Conservation (phyloP, 441 rosid species). For the Geranium incanum region DNA sequence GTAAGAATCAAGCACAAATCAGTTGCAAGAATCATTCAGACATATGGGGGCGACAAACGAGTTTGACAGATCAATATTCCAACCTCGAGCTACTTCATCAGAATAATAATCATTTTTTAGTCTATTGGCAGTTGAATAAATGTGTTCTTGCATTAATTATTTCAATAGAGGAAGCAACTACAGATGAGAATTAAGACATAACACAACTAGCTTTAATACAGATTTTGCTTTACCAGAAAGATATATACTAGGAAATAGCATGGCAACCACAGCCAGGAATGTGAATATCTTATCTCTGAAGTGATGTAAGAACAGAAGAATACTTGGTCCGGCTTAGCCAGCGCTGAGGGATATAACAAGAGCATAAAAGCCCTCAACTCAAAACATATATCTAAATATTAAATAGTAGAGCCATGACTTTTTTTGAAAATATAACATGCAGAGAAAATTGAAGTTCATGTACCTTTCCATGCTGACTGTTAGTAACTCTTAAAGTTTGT, state of each 20-base stretch:
- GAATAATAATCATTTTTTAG: too few species aligned
- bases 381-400: neutral
- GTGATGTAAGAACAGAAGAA: too few species aligned
- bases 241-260: neutral
- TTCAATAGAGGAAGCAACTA: too few species aligned
- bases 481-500: conserved; percentile 67
- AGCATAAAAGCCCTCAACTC: neutral
- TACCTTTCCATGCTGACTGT: conserved; percentile 41
- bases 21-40: conserved; percentile 5
- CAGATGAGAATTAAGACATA: neutral
- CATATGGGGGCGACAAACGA: neutral
- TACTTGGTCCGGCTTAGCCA: neutral
- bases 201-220: neutral
- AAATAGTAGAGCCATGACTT: neutral
- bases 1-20: neutral
- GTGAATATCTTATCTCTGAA: neutral
- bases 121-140: too few species aligned
- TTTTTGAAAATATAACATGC: neutral
- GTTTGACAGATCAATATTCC: too few species aligned
- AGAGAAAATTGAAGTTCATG: neutral
- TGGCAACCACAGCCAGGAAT: neutral
- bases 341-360: neutral
- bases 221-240: neutral
- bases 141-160: too few species aligned
- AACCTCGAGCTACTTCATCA: too few species aligned